Evolutionary conservation across 257 asterid genomes (phyloP), one percentile per base, ranked within the genome.

Genomic region (Solanum appendiculatum): DNA sequence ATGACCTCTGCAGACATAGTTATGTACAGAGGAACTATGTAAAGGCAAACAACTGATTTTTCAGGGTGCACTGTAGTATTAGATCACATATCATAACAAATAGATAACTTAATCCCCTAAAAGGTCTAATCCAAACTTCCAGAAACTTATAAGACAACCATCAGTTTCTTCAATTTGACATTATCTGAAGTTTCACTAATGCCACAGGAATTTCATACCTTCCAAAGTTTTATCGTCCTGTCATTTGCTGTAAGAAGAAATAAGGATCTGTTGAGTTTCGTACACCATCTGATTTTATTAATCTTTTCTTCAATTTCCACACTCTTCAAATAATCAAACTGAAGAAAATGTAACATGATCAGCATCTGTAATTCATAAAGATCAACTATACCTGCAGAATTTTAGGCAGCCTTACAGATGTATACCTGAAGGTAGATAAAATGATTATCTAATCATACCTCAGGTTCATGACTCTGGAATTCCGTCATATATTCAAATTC

Each of bases 381-480:
- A 46, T 80, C 85, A 80, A 40, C 42, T 44, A 77, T 16, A 78
- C 5, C n/a, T 78, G 68, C 40, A 48, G 37, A 16, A 16, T 16
- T 39, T 80, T 16, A 80, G 46, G 85, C 60, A 80, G 85, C 84
- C 63, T 44, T 27, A 44, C 7, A 6, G 60, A 77, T 42, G n/a
- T 77, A 31, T 68, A 42, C n/a, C 23, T 9, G 14, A 29, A 77
- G 14, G 23, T 42, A 77, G 84, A 44, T 78, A 78, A 44, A 46
- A 44, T 78, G 16, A 78, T 27, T 42, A 78, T 29, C 63, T 78
- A 78, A 29, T 80, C 86, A 82, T 87, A 93, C 99, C 97, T 95
- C 98, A 29, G 99, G 95, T 87, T 95, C 98, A 83, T 96, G 99
- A 90, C 99, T 96, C 90, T 95, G 99, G 87, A 96, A 96, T 90